Conservation (phyloP, 768 basidiomycete species). For the Xerocomus spinulosus region DNA sequence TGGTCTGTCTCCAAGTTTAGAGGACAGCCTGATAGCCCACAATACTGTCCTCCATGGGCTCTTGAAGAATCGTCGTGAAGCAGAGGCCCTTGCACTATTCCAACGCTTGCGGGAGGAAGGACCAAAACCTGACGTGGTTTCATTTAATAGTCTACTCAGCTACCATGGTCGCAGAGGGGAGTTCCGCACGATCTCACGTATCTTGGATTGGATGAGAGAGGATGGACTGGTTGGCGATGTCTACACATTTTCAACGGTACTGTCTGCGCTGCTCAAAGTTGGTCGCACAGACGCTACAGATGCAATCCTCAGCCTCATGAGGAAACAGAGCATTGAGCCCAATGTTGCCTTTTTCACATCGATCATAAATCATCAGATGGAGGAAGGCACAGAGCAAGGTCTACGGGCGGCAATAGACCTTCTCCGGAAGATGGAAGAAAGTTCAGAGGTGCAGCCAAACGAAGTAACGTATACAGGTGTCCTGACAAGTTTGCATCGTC, state of each 20-base stretch:
- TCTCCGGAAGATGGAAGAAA: constrained; percentile 69
- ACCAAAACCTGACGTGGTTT: constrained; percentile 64
- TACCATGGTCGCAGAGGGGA: constrained; percentile 62
- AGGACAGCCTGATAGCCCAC: constrained; percentile 45
- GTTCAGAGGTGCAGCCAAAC: constrained; percentile 51
- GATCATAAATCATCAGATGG: constrained; percentile 73
- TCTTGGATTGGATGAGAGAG: constrained; percentile 54
- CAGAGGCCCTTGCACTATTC: constrained; percentile 41
- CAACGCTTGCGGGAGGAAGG: constrained; percentile 44
- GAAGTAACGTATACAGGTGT: constrained; percentile 82
- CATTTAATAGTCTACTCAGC: constrained; percentile 77
- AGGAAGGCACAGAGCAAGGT: constrained; percentile 46
- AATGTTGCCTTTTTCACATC: constrained; percentile 75
- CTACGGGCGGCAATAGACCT: constrained; percentile 65
- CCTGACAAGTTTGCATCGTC: constrained; percentile 66
- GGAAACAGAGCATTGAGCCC: constrained; percentile 63
- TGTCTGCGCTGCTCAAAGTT: constrained; percentile 69
- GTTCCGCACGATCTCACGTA: constrained; percentile 52
- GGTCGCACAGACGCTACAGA: constrained; percentile 63
- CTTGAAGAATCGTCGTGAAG: constrained; percentile 40
- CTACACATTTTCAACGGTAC: constrained; percentile 82
- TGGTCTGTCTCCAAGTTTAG: constrained; percentile 23
- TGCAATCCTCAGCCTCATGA: constrained; percentile 69
- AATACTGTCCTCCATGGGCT: constrained; percentile 75
- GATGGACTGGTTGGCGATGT: constrained; percentile 65